Conservation (phyloP, 2,329 filamentous ascomycete genomes). For the Colletotrichum sp. region DNA sequence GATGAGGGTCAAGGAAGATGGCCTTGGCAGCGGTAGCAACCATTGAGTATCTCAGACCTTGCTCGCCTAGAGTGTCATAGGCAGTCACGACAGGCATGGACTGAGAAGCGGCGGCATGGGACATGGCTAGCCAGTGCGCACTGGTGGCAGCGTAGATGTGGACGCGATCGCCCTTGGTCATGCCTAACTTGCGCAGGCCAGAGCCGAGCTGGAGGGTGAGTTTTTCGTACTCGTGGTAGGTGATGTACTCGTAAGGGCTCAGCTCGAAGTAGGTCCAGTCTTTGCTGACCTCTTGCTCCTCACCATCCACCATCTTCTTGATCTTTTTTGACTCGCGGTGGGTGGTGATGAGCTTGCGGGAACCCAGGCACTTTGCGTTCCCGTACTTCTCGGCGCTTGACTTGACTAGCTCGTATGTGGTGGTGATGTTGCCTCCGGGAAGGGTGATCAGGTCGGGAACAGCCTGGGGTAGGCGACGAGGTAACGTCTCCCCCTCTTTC, state of each 20-base stretch:
- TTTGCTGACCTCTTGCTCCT: constrained; percentile 82
- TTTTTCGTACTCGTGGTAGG: constrained; percentile 79
- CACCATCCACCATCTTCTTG: constrained; percentile 85
- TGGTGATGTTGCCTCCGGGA: constrained; percentile 69
- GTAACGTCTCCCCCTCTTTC: constrained; percentile 75
- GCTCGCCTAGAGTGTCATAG: constrained; percentile 80
- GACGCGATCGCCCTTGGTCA: constrained; percentile 69
- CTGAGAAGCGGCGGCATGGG: constrained; percentile 68
- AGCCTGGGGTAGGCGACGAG: constrained; percentile 68
- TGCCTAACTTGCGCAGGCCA: constrained; percentile 74
- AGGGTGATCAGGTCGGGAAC: constrained; percentile 66
- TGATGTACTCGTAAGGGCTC: constrained; percentile 77
- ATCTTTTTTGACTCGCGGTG: constrained; percentile 88
- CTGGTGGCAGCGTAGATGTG: constrained; percentile 83
- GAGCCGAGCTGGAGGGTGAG: constrained; percentile 70
- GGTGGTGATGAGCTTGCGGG: constrained; percentile 74
- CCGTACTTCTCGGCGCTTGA: constrained; percentile 69
- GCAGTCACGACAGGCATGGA: constrained; percentile 85
- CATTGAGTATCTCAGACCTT: constrained; percentile 76
- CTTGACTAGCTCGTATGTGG: constrained; percentile 77
- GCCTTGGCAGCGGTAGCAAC: constrained; percentile 73
- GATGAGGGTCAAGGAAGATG: constrained; percentile 60
- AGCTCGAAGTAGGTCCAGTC: constrained; percentile 90
- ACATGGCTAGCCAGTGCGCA: constrained; percentile 55
- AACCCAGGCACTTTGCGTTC: constrained; percentile 70